Base-by-base conservation (phyloP, 2,329 filamentous ascomycete genomes). In the Setomelanomma holmii region DNA sequence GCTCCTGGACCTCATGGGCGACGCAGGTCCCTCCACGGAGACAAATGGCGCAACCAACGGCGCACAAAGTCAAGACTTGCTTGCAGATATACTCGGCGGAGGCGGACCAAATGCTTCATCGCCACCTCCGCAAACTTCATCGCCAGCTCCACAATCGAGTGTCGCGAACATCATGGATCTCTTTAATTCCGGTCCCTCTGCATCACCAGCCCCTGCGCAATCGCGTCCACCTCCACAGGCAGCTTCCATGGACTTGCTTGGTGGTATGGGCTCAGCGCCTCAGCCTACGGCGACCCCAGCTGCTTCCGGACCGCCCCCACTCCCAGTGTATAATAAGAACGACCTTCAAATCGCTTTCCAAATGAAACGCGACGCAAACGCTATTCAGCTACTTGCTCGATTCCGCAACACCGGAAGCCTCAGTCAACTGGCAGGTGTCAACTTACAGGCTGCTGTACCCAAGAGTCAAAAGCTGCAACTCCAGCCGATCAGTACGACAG, bases 391-490 rank as follows among this genome's bases (percentile, higher is more conserved):
- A 5, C 81, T 88, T 43, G 92, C 92, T 14, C 86, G 87, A 7
- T 99, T 99, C 81, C 85, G 84, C 34, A 98, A 98, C 74, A 84
- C 78, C 0, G 89, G 87, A 12, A 81, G 82, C 51, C 85, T 88
- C 23, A 82, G 82, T 12, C 78, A 80, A 12, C 80, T 98, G 42
- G 87, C 87, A 14, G 85, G 84, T 40, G 90, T 98, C 23, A 91
- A 90, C 21, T 75, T 99, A 60, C 95, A 99, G 75, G 95, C 93
- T 38, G 95, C 95, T 1, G 95, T 99, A 47, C 95, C 95, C 7
- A 99, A 98, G 78, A 91, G 90, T 39, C 95, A 99, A 77, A 96
- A 95, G 74, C 78, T 99, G 67, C 92, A 97, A 72, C 79, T 99
- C 60, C 89, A 96, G 73, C 91, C 89, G 52, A 96, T 99, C 61